A percentile compares a stretch with the other conserved stretches of the same genome.
Conservation (phyloP, 2,329 filamentous ascomycete genomes). For the Colletotrichum sp. region DNA sequence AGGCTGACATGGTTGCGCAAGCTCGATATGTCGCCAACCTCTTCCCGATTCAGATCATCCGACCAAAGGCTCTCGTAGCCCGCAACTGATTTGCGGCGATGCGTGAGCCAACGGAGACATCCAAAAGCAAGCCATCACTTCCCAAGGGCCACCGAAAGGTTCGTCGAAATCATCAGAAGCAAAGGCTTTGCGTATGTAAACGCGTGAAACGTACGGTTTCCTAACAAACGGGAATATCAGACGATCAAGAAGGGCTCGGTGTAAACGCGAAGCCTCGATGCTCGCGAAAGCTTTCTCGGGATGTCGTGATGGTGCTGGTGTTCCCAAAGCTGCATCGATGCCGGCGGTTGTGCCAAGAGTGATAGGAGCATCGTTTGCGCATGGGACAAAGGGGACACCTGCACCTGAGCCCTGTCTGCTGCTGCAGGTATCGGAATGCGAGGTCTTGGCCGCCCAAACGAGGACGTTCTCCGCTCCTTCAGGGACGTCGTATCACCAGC, state of each 20-base stretch:
- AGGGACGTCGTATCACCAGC: neutral
- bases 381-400: neutral
- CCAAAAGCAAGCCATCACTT: neutral
- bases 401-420: neutral
- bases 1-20: neutral
- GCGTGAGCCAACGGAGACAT: neutral
- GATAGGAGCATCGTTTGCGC: neutral
- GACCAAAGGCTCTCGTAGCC: neutral
- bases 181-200: neutral
- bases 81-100: neutral
- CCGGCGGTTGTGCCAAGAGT: neutral
- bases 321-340: neutral
- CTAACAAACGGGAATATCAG: neutral
- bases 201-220: rapidly evolving
- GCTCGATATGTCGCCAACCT: neutral
- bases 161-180: neutral
- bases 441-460: neutral
- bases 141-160: rapidly evolving
- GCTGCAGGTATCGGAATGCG: neutral
- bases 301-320: neutral
- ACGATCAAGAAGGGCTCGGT: neutral
- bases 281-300: neutral
- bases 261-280: neutral
- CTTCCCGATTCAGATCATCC: neutral
- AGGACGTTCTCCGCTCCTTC: neutral